These are phyloP conservation scores for Trypanosoma congolense DNA, from an alignment of 208 protist species.

Conservation along the genomic window DNA sequence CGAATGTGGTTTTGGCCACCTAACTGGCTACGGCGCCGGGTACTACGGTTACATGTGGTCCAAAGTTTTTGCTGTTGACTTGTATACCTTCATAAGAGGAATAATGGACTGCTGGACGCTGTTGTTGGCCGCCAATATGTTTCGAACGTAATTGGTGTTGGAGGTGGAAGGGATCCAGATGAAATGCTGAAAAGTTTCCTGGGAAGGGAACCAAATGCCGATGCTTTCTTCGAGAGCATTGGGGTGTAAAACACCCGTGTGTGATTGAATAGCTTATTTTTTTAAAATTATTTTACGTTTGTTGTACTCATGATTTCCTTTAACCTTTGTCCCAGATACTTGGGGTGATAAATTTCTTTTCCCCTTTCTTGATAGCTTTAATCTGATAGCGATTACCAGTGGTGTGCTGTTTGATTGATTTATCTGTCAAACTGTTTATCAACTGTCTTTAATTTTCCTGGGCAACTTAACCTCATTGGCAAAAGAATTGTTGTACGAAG, in stretches of 20 bases:
- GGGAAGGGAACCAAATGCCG: slow-evolving; percentile 72
- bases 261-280: slow-evolving; percentile 9
- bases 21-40: slow-evolving; percentile 72
- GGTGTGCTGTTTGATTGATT: no score
- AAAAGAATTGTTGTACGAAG: no score
- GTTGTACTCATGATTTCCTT: not conserved
- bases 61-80: slow-evolving; percentile 81
- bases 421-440: no score
- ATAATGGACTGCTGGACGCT: slow-evolving; percentile 62
- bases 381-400: no score
- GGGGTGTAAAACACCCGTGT: slow-evolving; percentile 33
- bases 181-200: slow-evolving; percentile 76
- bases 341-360: not conserved
- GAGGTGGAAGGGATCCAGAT: slow-evolving; percentile 69
- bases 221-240: slow-evolving; percentile 70
- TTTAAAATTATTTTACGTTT: slow-evolving; percentile 20
- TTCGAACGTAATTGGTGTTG: slow-evolving; percentile 70
- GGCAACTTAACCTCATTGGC: no score
- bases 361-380: not conserved
- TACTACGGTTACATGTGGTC: slow-evolving; percentile 89
- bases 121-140: slow-evolving; percentile 59
- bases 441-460: no score
- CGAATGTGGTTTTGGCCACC: slow-evolving; percentile 74
- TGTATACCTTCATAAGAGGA: slow-evolving; percentile 75
- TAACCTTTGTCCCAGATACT: not conserved